These are phyloP conservation scores for Plasmodium inui DNA, from an alignment of 169 alveolate species.

Conservation along the genomic window DNA sequence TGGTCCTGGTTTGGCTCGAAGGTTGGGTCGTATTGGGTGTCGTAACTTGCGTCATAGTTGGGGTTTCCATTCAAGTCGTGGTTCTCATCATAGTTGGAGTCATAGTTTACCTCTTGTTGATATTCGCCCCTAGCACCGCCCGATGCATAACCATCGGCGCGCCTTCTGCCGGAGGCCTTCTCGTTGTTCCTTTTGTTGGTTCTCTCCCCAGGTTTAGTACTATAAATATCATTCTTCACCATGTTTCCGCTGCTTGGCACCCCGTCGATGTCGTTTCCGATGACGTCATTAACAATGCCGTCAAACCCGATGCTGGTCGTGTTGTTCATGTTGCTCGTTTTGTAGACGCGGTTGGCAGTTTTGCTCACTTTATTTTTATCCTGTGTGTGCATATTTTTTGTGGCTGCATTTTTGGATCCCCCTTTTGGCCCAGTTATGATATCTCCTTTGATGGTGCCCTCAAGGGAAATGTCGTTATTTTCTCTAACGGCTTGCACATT, in stretches of 20 bases:
- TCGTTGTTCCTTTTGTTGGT: not conserved
- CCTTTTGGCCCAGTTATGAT: not conserved
- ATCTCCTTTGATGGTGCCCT: not conserved
- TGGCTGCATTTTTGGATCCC: not conserved
- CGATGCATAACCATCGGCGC: not conserved
- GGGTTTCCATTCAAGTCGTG: not conserved
- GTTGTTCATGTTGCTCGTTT: not conserved
- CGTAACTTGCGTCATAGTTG: not conserved
- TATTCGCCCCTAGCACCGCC: constrained; percentile 1
- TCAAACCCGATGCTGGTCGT: not conserved
- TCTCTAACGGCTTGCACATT: not conserved
- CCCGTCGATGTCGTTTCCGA: not conserved
- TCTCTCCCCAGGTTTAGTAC: not conserved
- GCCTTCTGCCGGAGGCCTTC: not conserved
- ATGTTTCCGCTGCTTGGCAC: not conserved
- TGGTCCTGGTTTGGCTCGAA: not conserved
- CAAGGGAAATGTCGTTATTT: constrained; percentile 5
- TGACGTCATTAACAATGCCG: not conserved
- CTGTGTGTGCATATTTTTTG: not conserved
- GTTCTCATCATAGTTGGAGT: not conserved
- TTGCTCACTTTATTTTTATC: not conserved
- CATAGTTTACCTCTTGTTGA: not conserved
- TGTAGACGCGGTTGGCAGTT: not conserved
- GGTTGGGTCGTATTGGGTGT: not conserved
- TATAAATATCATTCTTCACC: not conserved